Evolutionary conservation across 345 rosid species (phyloP).

Genomic region (Murraya koenigii): DNA sequence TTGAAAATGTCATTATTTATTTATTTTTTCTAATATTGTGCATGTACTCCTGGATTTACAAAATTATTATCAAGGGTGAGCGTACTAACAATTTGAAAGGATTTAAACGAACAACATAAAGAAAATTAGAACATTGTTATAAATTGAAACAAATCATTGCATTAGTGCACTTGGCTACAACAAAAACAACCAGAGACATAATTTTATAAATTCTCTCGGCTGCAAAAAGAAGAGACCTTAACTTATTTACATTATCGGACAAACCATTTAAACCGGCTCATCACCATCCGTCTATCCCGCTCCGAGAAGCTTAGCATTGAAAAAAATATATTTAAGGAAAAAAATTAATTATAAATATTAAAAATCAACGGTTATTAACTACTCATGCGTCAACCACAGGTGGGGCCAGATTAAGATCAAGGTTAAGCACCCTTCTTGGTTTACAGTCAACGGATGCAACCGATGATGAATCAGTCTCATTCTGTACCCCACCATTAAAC

Average conservation of each 20-base stretch:
- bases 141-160: neutral
- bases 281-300: neutral
- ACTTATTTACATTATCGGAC: constrained; percentile 5
- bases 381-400: constrained; percentile 53
- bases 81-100: too few species aligned
- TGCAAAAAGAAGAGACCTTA: neutral
- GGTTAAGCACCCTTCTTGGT: constrained; percentile 27
- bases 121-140: neutral
- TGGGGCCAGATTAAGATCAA: constrained; percentile 76
- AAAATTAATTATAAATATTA: neutral
- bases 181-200: constrained; percentile 5
- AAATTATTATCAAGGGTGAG: too few species aligned
- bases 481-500: constrained; percentile 19
- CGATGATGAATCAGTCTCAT: constrained; percentile 46
- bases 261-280: neutral
- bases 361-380: neutral
- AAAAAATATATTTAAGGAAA: neutral
- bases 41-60: neutral
- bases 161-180: neutral
- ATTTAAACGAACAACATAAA: too few species aligned
- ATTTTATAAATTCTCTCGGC: neutral
- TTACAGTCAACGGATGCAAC: constrained; percentile 31
- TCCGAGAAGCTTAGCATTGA: neutral
- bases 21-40: too few species aligned
- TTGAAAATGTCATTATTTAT: too few species aligned